phyloP scores from a whole-genome alignment of 2,329 filamentous ascomycete species.

The Venturia carpophila region DNA sequence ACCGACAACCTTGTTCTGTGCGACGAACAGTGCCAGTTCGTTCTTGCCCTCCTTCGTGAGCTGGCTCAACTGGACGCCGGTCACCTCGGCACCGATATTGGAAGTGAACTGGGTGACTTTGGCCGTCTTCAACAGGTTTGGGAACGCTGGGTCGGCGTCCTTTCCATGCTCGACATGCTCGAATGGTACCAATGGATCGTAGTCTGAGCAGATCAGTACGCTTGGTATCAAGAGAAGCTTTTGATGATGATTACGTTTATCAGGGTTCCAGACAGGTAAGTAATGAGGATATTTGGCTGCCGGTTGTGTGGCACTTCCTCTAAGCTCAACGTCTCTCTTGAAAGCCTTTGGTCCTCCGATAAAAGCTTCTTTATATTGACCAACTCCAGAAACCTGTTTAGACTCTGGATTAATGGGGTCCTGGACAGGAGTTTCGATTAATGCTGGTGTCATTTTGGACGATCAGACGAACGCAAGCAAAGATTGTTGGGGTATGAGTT shows the following conservation, averaged over 20 bases:
- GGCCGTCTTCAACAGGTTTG: constrained; percentile 55
- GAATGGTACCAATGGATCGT: constrained; percentile 59
- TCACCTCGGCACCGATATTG: constrained; percentile 64
- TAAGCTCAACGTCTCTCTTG: constrained; percentile 44
- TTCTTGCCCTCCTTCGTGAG: constrained; percentile 63
- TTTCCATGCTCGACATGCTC: constrained; percentile 68
- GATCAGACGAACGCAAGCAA: constrained; percentile 25
- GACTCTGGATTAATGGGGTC: constrained; percentile 23
- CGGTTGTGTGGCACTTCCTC: constrained; percentile 46
- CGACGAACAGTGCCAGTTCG: constrained; percentile 66
- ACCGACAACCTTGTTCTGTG: constrained; percentile 64
- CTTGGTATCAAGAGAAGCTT: background rate
- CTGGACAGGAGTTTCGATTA: constrained; percentile 29
- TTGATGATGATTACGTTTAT: constrained; percentile 38
- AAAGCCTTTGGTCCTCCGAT: constrained; percentile 36
- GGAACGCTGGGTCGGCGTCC: constrained; percentile 61
- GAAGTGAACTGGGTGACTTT: constrained; percentile 58
- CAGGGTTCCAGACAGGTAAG: constrained; percentile 61
- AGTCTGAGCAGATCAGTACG: constrained; percentile 27
- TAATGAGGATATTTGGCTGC: constrained; percentile 63
- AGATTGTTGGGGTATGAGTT: background rate
- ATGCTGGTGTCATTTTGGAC: constrained; percentile 30
- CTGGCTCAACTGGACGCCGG: constrained; percentile 62
- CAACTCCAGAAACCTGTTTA: constrained; percentile 22
- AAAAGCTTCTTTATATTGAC: constrained; percentile 38